phyloP scores from a whole-genome alignment of 345 rosid species.

The Trapa bicornis region DNA sequence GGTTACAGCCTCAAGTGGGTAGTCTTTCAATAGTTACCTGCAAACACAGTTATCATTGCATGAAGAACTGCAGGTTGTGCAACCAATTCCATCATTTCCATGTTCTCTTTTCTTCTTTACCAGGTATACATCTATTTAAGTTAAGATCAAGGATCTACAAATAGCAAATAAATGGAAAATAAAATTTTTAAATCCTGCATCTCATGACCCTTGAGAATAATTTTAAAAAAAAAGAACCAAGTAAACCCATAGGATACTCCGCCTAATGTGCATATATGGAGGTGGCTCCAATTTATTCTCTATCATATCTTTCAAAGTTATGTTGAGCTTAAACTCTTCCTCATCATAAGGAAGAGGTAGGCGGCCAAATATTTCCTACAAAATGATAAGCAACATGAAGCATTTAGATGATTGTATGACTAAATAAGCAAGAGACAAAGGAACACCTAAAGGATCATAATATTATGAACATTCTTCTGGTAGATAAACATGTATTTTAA shows the following conservation, averaged over 20 bases:
- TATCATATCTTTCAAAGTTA: constrained; percentile 39
- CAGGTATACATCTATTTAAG: constrained; percentile 58
- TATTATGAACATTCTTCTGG: neutral
- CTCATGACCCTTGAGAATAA: neutral
- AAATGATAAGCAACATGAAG: constrained; percentile 7
- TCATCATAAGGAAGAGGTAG: constrained; percentile 71
- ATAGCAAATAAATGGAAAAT: neutral
- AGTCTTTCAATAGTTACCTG: constrained; percentile 36
- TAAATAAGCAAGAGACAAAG: neutral
- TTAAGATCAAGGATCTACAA: constrained; percentile 26
- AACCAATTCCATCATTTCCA: constrained; percentile 62
- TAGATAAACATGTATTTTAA: neutral
- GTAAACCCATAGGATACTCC: constrained; percentile 63
- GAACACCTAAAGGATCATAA: neutral
- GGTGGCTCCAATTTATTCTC: constrained; percentile 61
- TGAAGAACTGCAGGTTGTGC: constrained; percentile 60
- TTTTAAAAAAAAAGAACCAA: neutral
- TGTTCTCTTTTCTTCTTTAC: constrained; percentile 72
- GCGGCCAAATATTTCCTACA: constrained; percentile 60
- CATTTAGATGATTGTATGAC: constrained; percentile 10
- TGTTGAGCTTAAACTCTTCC: constrained; percentile 80
- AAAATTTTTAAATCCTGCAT: neutral
- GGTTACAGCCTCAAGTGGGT: neutral
- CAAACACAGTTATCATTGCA: constrained; percentile 80
- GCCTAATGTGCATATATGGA: constrained; percentile 76